Evolutionary conservation across 305 asterid genomes (phyloP), one percentile per base, ranked within the genome.

Genomic region (Withania somnifera): DNA sequence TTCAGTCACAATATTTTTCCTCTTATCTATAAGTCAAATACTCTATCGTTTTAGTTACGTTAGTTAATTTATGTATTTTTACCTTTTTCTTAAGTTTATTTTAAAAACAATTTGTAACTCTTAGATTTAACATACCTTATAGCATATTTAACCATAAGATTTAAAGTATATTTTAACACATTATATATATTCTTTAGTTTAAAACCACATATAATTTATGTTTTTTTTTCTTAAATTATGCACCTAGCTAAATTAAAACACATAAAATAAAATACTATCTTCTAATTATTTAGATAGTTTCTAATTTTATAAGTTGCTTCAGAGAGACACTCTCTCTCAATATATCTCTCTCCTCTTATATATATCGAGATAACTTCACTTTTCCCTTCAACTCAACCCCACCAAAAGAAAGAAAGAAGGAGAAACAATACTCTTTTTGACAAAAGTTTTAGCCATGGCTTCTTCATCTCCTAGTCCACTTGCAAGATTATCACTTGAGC

Each of bases 401-500:
- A 50, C 28, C 42, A 28, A 75, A 15, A 73, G 17, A 73, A 10
- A 71, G 36, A 75, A 15, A 4, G 40, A 34, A 7, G 6, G 19
- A 4, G 11, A 28, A 42, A 19, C 1, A 17, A 57, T 14, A 36
- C 26, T 13, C 24, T 11, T 22, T 58, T 58, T 24, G 11, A 24
- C 26, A 79, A 20, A 57, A 28, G 42, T 22, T 4, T 22, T 14
- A 26, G n/a, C 40, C 38, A 79, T 79, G 82, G 82, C 82, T 79
- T 40, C 71, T 77, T 52, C 81, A 57, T 22, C 14, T 58, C 58
- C 53, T 34, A 79, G 75, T 26, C 54, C 54, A 38, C 71, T 57
- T 14, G 57, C 82, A 36, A 56, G 73, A 79, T 78, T 77, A 13
- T 73, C 86, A 17, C 52, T 83, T 11, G 85, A 88, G 61, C 58